phyloP scores from a whole-genome alignment of 805 yeast species.

The Jamesozyma spencerorum region DNA sequence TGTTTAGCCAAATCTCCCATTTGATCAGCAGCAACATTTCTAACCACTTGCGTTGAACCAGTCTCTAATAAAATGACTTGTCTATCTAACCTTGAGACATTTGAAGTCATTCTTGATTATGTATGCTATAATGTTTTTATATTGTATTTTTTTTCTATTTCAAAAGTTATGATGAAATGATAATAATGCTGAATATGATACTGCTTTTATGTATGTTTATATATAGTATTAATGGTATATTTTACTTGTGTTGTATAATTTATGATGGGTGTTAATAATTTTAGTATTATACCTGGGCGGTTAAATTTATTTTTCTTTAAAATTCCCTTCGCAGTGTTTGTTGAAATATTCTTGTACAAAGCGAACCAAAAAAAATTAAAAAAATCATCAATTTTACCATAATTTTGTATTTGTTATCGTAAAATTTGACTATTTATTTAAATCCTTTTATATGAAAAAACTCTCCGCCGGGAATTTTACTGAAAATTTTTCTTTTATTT shows the following conservation, averaged over 20 bases:
- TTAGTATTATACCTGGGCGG: conserved; percentile 3
- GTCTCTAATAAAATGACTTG: conserved; percentile 60
- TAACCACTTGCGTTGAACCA: conserved; percentile 86
- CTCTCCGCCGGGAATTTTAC: background rate
- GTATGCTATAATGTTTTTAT: background rate
- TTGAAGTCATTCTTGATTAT: conserved; percentile 22
- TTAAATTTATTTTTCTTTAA: background rate
- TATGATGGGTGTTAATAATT: no score
- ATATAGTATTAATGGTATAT: no score
- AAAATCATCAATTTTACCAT: background rate
- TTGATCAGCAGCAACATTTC: conserved; percentile 96
- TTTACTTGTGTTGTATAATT: no score
- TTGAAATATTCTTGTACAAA: background rate
- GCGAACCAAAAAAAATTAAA: background rate
- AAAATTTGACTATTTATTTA: conserved; percentile 1
- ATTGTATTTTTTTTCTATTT: no score
- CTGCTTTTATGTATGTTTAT: no score
- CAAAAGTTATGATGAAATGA: background rate
- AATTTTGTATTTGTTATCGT: background rate
- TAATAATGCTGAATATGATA: background rate
- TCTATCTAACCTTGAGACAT: conserved; percentile 37
- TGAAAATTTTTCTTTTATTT: background rate
- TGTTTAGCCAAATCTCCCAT: conserved; percentile 86
- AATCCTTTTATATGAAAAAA: conserved; percentile 3
- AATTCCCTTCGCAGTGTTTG: background rate